Evolutionary conservation across 225 moss, liverwort and hornwort genomes (phyloP).

Genomic region (Anthoceros angustus): DNA sequence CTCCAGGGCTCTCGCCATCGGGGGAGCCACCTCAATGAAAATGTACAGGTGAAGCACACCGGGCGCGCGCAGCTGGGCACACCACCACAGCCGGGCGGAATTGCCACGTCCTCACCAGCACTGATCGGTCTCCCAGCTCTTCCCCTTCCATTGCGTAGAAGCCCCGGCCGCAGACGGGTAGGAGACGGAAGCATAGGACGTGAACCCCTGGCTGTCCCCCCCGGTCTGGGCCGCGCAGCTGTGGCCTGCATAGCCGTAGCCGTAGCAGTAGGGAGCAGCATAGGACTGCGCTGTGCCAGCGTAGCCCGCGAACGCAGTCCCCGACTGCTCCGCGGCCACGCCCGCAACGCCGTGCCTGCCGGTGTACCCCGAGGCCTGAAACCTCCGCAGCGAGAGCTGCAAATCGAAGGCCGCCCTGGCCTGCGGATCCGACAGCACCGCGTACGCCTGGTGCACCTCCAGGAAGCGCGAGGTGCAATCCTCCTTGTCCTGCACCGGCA

Average conservation of each 20-base stretch:
- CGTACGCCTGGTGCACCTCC: constrained; percentile 43
- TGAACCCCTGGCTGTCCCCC: not conserved
- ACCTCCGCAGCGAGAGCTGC: constrained; percentile 29
- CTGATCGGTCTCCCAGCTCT: constrained; percentile 67
- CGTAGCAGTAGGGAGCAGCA: not conserved
- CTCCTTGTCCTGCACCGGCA: constrained; percentile 33
- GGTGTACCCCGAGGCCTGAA: constrained; percentile 31
- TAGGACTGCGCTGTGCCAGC: not conserved
- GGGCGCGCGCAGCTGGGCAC: no score
- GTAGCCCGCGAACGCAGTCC: constrained; percentile 12
- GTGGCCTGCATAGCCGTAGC: not conserved
- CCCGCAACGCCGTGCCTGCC: constrained; percentile 15
- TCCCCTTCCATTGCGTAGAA: constrained; percentile 33
- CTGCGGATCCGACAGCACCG: constrained; percentile 42
- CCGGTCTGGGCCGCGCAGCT: no score
- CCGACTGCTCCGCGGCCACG: constrained; percentile 16
- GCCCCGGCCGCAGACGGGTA: constrained; percentile 11
- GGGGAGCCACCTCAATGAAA: no score
- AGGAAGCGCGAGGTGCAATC: constrained; percentile 46
- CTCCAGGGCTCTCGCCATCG: no score
- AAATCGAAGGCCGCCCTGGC: constrained; percentile 44
- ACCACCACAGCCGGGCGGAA: no score
- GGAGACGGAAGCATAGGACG: not conserved
- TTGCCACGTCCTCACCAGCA: constrained; percentile 28
- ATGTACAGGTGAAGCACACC: no score